Percentiles rank a stretch among this genome's conserved stretches.
phyloP scores from a whole-genome alignment of 108 stramenopile species.

The Phaeodactylum tricornutum region DNA sequence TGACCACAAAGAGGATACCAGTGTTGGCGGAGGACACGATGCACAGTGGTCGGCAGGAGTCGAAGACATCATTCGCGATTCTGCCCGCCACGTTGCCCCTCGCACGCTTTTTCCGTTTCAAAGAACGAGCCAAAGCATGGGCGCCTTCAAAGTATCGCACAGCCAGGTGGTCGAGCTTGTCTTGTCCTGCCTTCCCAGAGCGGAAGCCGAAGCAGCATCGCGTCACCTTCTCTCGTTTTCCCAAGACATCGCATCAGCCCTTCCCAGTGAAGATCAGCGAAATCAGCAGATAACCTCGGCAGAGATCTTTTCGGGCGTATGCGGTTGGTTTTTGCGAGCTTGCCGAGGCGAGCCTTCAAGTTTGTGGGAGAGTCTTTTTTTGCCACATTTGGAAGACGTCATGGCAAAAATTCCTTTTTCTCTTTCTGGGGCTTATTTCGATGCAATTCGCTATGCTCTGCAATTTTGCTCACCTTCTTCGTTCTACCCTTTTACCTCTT shows the following conservation, averaged over 20 bases:
- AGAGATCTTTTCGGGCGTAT: slow-evolving; percentile 79
- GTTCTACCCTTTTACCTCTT: slow-evolving; percentile 46
- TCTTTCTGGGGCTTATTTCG: slow-evolving; percentile 58
- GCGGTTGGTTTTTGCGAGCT: neutral
- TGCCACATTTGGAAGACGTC: slow-evolving; percentile 74
- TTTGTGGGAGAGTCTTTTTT: slow-evolving; percentile 47
- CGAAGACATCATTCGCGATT: slow-evolving; percentile 75
- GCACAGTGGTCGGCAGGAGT: slow-evolving; percentile 84
- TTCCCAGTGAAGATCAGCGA: slow-evolving; percentile 83
- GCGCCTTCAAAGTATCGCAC: slow-evolving; percentile 72
- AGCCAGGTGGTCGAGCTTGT: slow-evolving; percentile 53
- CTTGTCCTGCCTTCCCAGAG: slow-evolving; percentile 32
- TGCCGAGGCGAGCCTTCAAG: too few relatives aligned
- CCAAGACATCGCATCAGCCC: slow-evolving; percentile 58
- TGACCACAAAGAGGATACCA: slow-evolving; percentile 79
- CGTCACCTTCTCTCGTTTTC: slow-evolving; percentile 39
- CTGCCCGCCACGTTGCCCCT: slow-evolving; percentile 56
- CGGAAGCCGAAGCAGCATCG: slow-evolving; percentile 16
- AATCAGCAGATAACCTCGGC: slow-evolving; percentile 75
- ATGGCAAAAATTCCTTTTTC: slow-evolving; percentile 61
- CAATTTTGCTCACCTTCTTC: slow-evolving; percentile 49
- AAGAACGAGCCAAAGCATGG: slow-evolving; percentile 61
- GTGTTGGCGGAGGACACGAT: slow-evolving; percentile 69
- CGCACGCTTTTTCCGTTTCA: slow-evolving; percentile 73
- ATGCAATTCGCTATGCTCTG: slow-evolving; percentile 58